A percentile compares a stretch with the other conserved stretches of the same genome.
Evolutionary conservation across 352 stramenopile species (phyloP).

Genomic region (Globisporangium ultimum): DNA sequence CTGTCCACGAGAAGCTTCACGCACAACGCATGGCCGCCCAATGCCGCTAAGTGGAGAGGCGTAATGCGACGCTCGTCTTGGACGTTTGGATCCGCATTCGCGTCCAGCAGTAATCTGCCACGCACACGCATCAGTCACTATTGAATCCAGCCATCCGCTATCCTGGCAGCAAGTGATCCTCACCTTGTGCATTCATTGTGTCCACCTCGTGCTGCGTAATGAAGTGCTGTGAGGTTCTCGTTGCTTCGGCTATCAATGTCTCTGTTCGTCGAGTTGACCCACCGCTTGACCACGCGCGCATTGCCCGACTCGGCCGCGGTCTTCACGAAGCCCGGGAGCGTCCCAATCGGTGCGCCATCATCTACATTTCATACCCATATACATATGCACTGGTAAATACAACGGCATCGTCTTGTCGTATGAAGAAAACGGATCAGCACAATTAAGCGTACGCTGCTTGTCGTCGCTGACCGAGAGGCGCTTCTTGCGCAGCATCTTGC

Average conservation of each 20-base stretch:
- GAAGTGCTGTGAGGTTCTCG: slow-evolving; percentile 79
- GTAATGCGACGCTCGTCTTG: slow-evolving; percentile 72
- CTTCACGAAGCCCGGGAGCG: slow-evolving; percentile 61
- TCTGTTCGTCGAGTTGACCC: slow-evolving; percentile 63
- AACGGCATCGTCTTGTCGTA: neutral
- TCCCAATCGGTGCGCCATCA: slow-evolving; percentile 24
- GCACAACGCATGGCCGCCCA: slow-evolving; percentile 71
- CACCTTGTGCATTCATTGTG: slow-evolving; percentile 77
- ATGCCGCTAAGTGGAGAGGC: slow-evolving; percentile 65
- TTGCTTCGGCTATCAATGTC: slow-evolving; percentile 65
- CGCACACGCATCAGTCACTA: neutral
- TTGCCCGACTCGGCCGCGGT: slow-evolving; percentile 73
- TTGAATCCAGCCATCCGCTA: neutral
- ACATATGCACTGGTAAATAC: neutral
- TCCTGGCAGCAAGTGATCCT: too few relatives aligned
- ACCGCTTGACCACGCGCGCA: slow-evolving; percentile 76
- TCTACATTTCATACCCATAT: slow-evolving; percentile 17
- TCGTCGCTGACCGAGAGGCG: slow-evolving; percentile 37
- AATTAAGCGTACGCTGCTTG: slow-evolving; percentile 28
- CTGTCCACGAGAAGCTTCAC: slow-evolving; percentile 80
- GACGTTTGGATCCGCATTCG: slow-evolving; percentile 63
- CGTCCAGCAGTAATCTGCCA: slow-evolving; percentile 46
- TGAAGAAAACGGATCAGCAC: neutral
- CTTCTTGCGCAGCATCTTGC: slow-evolving; percentile 74
- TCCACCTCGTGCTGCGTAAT: slow-evolving; percentile 68